Evolutionary conservation across 495 filamentous ascomycete genomes (phyloP), one percentile per base, ranked within the genome.

Genomic region (Neurospora sp.): DNA sequence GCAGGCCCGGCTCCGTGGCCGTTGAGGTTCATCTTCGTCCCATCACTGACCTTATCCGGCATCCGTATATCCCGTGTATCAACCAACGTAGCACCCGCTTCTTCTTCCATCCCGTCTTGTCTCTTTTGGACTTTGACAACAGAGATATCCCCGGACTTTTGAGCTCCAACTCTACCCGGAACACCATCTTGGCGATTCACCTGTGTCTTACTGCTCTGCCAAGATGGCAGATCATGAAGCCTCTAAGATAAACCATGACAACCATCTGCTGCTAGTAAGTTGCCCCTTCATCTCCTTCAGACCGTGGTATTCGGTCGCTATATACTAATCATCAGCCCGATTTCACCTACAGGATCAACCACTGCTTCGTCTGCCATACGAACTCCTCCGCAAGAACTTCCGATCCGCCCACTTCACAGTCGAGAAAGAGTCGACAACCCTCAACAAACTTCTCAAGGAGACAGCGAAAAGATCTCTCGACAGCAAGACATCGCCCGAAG

Each of bases 361-460:
- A 35, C 93, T 98, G 74, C 91, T 99, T 76, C 92, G 94, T 27
- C 86, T 98, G 5, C 96, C 96, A 27, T 89, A 93, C 80, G 95
- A 98, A 80, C 89, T 98, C 71, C 89, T 93, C 53, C 92, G 96
- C 71, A 92, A 93, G 78, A 98, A 97, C 80, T 94, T 98, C 83
- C 97, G 97, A 77, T 88, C 89, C 0, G 91, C 93, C 22, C 96
- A 97, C 78, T 88, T 91, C 74, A 83, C 88, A 71, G 88, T 96
- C 77, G 96, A 98, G 78, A 89, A 90, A 75, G 92, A 94, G 72
- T 89, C 88, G 73, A 88, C 90, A 71, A 83, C 86, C 76, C 83
- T 97, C 65, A 88, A 92, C 74, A 87, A 87, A 41, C 82, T 88
- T 39, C 88, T 98, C 72, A 90, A 90, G 81, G 86, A 92, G 22